A percentile compares a stretch with the other conserved stretches of the same genome.
Conservation (phyloP, 2,329 filamentous ascomycete species). For the Arthrocladium fulminans region DNA sequence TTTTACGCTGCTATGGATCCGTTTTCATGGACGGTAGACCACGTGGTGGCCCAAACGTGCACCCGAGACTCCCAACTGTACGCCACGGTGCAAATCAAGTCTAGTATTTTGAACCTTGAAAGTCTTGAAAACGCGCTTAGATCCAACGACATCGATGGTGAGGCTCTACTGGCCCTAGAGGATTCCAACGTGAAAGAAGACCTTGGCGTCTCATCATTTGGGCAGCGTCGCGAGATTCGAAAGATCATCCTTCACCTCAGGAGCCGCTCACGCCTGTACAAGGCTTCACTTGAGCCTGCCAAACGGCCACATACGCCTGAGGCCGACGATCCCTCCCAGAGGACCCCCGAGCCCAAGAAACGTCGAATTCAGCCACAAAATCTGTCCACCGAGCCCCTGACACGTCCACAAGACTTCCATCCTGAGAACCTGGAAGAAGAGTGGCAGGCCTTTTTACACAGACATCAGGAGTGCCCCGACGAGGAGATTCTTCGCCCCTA, state of each 20-base stretch:
- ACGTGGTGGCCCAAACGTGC: conserved; percentile 60
- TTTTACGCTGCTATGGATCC: conserved; percentile 47
- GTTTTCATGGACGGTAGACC: conserved; percentile 62
- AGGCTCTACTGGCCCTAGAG: conserved; percentile 49
- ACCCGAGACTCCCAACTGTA: conserved; percentile 35
- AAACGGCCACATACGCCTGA: neutral
- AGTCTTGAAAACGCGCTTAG: conserved; percentile 48
- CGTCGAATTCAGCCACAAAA: conserved; percentile 16
- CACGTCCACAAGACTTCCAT: conserved; percentile 4
- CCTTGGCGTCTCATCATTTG: conserved; percentile 49
- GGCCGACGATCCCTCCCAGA: neutral
- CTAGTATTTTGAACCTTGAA: conserved; percentile 41
- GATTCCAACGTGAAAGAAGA: conserved; percentile 43
- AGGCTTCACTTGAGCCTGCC: neutral
- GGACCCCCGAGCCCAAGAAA: conserved; percentile 11
- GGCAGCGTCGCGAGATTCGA: conserved; percentile 50
- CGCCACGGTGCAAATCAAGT: conserved; percentile 9
- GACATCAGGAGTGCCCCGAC: conserved; percentile 34
- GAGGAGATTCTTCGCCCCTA: conserved; percentile 41
- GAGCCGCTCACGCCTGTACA: neutral
- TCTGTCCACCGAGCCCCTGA: conserved; percentile 4
- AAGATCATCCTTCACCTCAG: conserved; percentile 49
- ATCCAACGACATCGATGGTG: conserved; percentile 58
- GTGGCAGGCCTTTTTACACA: conserved; percentile 32
- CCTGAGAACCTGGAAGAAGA: neutral